Evolutionary conservation across 371 early-diverging fungal genomes (phyloP), one percentile per base, ranked within the genome.

Genomic region (Coelomomyces lativittatus): DNA sequence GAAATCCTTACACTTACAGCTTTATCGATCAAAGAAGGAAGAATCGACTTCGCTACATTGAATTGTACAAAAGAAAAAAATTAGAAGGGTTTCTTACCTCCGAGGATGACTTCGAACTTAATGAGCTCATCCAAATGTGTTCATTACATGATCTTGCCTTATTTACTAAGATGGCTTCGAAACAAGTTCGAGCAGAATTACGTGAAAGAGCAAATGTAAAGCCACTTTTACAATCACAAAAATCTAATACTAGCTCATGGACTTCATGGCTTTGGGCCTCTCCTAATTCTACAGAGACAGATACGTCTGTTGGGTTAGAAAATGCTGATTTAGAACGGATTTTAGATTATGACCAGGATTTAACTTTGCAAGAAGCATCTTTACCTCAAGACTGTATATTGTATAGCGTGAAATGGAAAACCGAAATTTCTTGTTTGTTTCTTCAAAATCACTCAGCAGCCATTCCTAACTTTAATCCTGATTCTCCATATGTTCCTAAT

Each of bases 121-220:
- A 77, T 21, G 58, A 58, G 14, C 56, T 97, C 28, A 92, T 93
- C 54, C 61, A 72, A 39, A 72, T 72, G 49, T 66, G 92, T 14
- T 76, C 79, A 4, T 89, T 79, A 57, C 81, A 91, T 31, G 95
- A 93, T 56, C 79, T 97, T 31, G 67, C 86, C 28, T 80, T 86
- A 41, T 97, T 89, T 52, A 62, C 93, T n/a, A 78, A 81, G 26
- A 59, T 86, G 9, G 88, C 91, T 0, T 75, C 74, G 48, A 67
- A 76, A 15, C 64, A 69, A n/a, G n/a, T n/a, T n/a, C n/a, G n/a
- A n/a, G n/a, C n/a, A n/a, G n/a, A n/a, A n/a, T n/a, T n/a, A n/a
- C n/a, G n/a, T n/a, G n/a, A n/a, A n/a, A n/a, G n/a, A n/a, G n/a
- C n/a, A n/a, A n/a, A n/a, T n/a, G n/a, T n/a, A n/a, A n/a, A n/a